phyloP scores from a whole-genome alignment of 495 filamentous ascomycete genomes.

The Aspergillus egyptiacus region DNA sequence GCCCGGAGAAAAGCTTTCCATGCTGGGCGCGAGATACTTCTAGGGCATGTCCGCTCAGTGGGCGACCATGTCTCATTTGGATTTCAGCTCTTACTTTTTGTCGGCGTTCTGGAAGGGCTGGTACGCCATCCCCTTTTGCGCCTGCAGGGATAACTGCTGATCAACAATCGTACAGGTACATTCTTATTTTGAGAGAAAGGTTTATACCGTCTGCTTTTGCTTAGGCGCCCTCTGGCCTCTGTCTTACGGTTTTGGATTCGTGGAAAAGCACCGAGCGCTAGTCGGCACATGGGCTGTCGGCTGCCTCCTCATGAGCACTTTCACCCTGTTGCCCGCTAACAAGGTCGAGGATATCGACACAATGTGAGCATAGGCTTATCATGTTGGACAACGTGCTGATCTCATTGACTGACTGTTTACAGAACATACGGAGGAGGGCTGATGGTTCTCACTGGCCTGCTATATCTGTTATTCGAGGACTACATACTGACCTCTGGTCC shows the following conservation, averaged over 20 bases:
- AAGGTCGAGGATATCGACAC: conserved; percentile 73
- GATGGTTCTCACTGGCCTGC: conserved; percentile 70
- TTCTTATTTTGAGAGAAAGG: conserved; percentile 86
- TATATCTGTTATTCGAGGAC: conserved; percentile 81
- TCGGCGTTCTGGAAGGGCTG: conserved; percentile 73
- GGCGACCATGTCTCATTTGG: conserved; percentile 45
- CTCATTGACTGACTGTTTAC: background rate
- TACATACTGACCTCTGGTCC: conserved; percentile 43
- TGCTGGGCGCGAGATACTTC: conserved; percentile 61
- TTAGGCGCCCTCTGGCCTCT: conserved; percentile 72
- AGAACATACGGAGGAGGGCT: conserved; percentile 71
- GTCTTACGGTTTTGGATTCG: conserved; percentile 65
- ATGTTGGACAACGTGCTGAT: conserved; percentile 19
- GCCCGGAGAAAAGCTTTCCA: conserved; percentile 64
- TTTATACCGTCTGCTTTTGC: conserved; percentile 76
- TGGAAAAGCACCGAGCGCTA: conserved; percentile 57
- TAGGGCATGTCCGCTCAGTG: conserved; percentile 59
- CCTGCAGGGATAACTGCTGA: conserved; percentile 11
- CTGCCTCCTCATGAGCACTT: conserved; percentile 78
- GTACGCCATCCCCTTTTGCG: conserved; percentile 46
- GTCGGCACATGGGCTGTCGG: conserved; percentile 66
- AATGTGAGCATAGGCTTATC: conserved; percentile 52
- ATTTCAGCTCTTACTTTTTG: conserved; percentile 57
- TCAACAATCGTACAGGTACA: conserved; percentile 44
- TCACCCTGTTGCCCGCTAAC: conserved; percentile 81